These are phyloP conservation scores for Monascus purpureus DNA, from an alignment of 495 filamentous ascomycete species.

Conservation along the genomic window DNA sequence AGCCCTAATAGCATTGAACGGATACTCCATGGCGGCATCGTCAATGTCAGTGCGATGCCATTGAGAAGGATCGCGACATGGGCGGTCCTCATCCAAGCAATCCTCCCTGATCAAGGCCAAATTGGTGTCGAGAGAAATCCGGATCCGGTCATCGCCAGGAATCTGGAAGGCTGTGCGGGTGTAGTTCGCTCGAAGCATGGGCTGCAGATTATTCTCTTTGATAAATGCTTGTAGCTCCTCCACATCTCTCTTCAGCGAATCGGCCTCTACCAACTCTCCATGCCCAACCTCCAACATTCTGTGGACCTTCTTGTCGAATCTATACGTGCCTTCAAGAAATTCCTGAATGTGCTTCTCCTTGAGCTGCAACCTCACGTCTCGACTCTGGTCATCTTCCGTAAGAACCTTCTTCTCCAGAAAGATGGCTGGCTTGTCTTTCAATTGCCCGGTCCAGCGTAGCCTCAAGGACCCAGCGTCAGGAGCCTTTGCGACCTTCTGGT, in stretches of 20 bases:
- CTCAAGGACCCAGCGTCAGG: constrained; percentile 69
- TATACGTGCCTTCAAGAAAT: constrained; percentile 77
- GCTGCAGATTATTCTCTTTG: constrained; percentile 61
- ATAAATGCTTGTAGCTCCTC: constrained; percentile 70
- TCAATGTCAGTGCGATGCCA: constrained; percentile 94
- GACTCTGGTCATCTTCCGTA: constrained; percentile 54
- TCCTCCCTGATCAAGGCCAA: constrained; percentile 91
- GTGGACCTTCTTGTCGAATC: constrained; percentile 77
- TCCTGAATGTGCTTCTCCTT: constrained; percentile 90
- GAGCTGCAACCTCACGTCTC: constrained; percentile 64
- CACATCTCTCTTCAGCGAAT: constrained; percentile 52
- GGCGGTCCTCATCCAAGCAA: constrained; percentile 63
- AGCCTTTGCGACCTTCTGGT: constrained; percentile 65
- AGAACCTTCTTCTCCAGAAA: constrained; percentile 81
- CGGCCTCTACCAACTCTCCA: constrained; percentile 42
- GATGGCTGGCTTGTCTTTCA: constrained; percentile 63
- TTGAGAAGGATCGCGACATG: constrained; percentile 71
- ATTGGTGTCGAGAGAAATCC: constrained; percentile 86
- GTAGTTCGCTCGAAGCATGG: constrained; percentile 83
- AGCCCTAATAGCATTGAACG: constrained; percentile 70
- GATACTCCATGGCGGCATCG: constrained; percentile 64
- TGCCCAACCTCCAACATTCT: constrained; percentile 62
- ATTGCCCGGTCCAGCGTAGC: constrained; percentile 81
- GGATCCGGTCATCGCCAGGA: constrained; percentile 77
- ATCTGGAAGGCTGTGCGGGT: constrained; percentile 94